Percentiles rank a stretch among this genome's conserved stretches.
phyloP scores from a whole-genome alignment of 257 asterid genomes.

The Scutellaria minor region DNA sequence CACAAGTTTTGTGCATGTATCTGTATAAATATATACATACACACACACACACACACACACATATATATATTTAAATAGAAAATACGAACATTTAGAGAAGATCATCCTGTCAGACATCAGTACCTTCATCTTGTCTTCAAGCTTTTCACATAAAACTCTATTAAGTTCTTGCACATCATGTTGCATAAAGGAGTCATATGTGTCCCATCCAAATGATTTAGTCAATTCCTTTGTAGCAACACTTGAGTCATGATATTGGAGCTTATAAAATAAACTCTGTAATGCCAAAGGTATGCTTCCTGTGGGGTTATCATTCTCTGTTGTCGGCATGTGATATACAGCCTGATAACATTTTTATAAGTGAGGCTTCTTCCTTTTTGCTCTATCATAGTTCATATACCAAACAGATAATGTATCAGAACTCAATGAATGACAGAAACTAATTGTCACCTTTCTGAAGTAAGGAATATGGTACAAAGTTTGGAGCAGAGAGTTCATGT shows the following conservation, averaged over 20 bases:
- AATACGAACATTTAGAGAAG: constrained; percentile 16
- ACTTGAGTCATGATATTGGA: constrained; percentile 90
- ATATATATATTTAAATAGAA: not conserved
- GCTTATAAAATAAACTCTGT: constrained; percentile 97
- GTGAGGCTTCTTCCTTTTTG: constrained; percentile 38
- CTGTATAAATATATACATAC: not conserved
- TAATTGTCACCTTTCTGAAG: constrained; percentile 79
- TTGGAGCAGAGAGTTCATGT: constrained; percentile 97
- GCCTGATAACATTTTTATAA: constrained; percentile 60
- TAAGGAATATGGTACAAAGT: constrained; percentile 94
- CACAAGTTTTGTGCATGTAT: constrained; percentile 22
- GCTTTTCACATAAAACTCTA: constrained; percentile 91
- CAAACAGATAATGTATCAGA: constrained; percentile 31
- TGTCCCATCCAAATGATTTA: constrained; percentile 99
- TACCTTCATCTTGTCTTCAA: constrained; percentile 99
- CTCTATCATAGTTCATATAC: constrained; percentile 20
- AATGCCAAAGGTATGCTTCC: constrained; percentile 98
- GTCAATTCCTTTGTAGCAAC: constrained; percentile 98
- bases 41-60: no score
- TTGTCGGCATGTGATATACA: constrained; percentile 99
- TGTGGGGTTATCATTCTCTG: constrained; percentile 98
- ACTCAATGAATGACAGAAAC: constrained; percentile 30
- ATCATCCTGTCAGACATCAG: constrained; percentile 24
- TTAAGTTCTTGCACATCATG: constrained; percentile 99
- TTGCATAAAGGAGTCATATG: constrained; percentile 96